Evolutionary conservation across 2,329 filamentous ascomycete genomes (phyloP), one percentile per base, ranked within the genome.

Genomic region (Camillea tinctor): DNA sequence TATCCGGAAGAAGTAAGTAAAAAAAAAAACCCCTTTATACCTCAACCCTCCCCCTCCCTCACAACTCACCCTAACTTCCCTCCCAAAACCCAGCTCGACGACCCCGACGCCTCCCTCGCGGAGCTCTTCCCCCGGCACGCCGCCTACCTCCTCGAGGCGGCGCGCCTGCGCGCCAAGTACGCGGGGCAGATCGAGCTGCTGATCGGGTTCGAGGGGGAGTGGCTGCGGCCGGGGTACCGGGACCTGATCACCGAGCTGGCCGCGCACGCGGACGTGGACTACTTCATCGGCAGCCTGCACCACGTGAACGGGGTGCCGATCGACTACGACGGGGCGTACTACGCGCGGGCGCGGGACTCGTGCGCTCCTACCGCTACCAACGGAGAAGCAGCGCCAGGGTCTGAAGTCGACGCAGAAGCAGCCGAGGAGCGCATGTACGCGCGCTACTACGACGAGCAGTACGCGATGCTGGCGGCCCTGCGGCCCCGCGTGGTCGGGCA

Each of bases 211-310:
- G 95, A 99, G 76, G 86, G 87, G 57, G 95, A 99, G 74, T 99
- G 92, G 88, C 95, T 97, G 73, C 88, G 93, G 6, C 82, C 88
- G 0, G 82, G 80, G 3, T 86, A 88, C 68, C 75, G 74, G 0
- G 64, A 78, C 1, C 77, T 89, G 52, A 88, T 96, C 60, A 71
- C 78, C 36, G 68, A 74, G 11, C 82, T 92, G 2, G 78, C 88
- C 21, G 72, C 80, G 6, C 81, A 85, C 63, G 84, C 91, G 48
- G 76, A 78, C 9, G 83, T 96, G 62, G 94, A 98, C 77, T 91
- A 96, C 77, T 97, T 97, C 79, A 83, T 99, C 71, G 95, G 95
- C 60, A 96, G 91, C 1, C 84, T 98, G 54, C 95, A 99, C 77
- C 95, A 99, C 75, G 90, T 93, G 7, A 86, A 91, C 71, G 88